Evolutionary conservation across 148 eudicot species (phyloP).

Genomic region (Diospyros kaki): DNA sequence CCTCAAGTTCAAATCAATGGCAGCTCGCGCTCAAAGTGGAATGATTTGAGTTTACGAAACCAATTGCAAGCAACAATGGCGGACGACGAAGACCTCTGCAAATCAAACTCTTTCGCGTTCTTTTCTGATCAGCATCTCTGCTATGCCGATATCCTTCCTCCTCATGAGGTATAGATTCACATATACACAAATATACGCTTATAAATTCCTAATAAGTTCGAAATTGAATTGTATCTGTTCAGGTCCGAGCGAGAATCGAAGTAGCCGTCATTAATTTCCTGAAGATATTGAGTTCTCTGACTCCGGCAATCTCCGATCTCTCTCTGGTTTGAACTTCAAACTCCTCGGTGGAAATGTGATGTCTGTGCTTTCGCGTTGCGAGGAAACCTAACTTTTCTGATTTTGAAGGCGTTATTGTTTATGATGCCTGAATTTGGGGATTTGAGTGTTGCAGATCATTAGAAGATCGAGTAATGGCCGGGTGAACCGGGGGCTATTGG

Average conservation of each 20-base stretch:
- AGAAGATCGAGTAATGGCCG: constrained; percentile 52
- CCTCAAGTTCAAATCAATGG: too few species aligned
- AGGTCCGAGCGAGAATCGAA: constrained; percentile 92
- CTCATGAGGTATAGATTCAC: constrained; percentile 44
- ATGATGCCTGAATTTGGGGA: neutral
- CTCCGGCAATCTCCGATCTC: constrained; percentile 69
- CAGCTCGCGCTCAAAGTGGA: too few species aligned
- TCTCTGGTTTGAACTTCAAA: constrained; percentile 50
- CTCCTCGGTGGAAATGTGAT: neutral
- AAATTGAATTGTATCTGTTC: constrained; percentile 8
- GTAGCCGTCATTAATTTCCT: constrained; percentile 81
- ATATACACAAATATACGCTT: too few species aligned
- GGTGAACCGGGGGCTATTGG: constrained; percentile 60
- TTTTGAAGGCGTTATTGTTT: neutral
- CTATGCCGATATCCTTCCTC: constrained; percentile 86
- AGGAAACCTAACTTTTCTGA: neutral
- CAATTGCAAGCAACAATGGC: constrained; percentile 17
- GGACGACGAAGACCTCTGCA: constrained; percentile 30
- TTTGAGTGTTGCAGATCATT: constrained; percentile 36
- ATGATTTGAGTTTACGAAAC: too few species aligned
- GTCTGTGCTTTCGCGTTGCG: neutral
- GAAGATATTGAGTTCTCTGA: constrained; percentile 51
- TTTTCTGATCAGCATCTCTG: constrained; percentile 87
- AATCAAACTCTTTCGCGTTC: constrained; percentile 50
- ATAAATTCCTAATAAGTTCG: neutral